phyloP scores from a whole-genome alignment of 176 grass and related monocot genomes.

The Hsuehochloa calcarea region DNA sequence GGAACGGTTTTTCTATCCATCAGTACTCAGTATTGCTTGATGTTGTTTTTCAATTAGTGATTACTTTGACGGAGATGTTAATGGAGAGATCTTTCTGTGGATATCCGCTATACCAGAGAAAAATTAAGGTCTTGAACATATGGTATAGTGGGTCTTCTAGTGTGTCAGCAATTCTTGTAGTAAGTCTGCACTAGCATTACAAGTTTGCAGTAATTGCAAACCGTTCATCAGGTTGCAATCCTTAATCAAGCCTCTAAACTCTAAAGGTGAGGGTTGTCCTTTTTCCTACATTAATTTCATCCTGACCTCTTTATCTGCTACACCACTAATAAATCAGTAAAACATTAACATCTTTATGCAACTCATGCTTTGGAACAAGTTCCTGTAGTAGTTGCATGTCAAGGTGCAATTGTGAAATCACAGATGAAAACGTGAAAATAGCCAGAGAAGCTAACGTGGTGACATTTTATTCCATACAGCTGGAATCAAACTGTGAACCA shows the following conservation, averaged over 20 bases:
- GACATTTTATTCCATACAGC: not conserved
- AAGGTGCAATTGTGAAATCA: not conserved
- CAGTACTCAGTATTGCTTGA: not conserved
- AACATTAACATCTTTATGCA: not conserved
- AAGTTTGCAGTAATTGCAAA: not conserved
- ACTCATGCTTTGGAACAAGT: slow-evolving; percentile 8
- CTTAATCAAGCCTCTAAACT: not conserved
- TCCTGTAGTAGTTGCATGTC: not conserved
- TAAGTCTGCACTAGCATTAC: not conserved
- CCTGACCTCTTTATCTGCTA: too few species aligned
- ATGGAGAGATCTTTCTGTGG: not conserved
- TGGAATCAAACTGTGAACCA: not conserved
- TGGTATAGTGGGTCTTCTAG: not conserved
- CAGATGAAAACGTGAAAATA: slow-evolving; percentile 7
- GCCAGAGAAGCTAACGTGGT: not conserved
- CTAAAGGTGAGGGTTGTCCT: not conserved
- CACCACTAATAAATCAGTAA: too few species aligned
- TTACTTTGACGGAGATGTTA: not conserved
- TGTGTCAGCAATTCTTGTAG: not conserved
- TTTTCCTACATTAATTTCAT: not conserved
- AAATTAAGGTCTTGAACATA: not conserved
- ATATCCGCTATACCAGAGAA: not conserved
- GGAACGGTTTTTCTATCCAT: too few species aligned
- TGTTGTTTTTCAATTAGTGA: slow-evolving; percentile 19
- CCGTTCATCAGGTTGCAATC: not conserved